These are phyloP conservation scores for Phytophthora fragariaefolia DNA, from an alignment of 352 stramenopile genomes.

Conservation along the genomic window DNA sequence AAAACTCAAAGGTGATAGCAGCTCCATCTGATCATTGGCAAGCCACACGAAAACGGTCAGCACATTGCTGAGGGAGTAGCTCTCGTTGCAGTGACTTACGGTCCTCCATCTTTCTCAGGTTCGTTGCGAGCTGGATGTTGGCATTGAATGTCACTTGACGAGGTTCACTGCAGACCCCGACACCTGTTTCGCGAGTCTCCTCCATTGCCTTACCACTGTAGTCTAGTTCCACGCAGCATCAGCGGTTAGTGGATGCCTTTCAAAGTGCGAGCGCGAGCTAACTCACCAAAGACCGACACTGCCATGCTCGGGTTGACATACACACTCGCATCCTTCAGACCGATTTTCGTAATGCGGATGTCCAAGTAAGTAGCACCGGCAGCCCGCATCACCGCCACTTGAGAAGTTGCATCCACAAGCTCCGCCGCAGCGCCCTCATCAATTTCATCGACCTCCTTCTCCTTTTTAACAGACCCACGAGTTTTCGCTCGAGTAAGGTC, in stretches of 20 bases:
- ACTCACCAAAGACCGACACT: constrained; percentile 64
- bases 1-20: constrained; percentile 74
- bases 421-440: constrained; percentile 27
- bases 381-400: constrained; percentile 23
- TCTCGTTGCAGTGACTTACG: constrained; percentile 37
- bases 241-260: background rate
- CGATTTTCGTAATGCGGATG: constrained; percentile 60
- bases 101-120: constrained; percentile 55
- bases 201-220: constrained; percentile 60
- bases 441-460: constrained; percentile 37
- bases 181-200: constrained; percentile 56
- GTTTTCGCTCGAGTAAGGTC: constrained; percentile 36
- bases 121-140: constrained; percentile 54
- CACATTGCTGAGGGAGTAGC: too few species aligned
- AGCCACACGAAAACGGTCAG: background rate
- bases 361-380: constrained; percentile 57
- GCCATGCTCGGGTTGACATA: constrained; percentile 74
- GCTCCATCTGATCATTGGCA: constrained; percentile 47
- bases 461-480: constrained; percentile 33
- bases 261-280: background rate
- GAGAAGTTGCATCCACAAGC: constrained; percentile 24
- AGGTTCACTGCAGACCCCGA: constrained; percentile 45
- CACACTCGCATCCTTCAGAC: constrained; percentile 66
- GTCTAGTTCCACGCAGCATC: constrained; percentile 25
- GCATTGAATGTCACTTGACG: constrained; percentile 60